Evolutionary conservation across 1,139 yeast genomes (phyloP).

Genomic region (Candida sp.): DNA sequence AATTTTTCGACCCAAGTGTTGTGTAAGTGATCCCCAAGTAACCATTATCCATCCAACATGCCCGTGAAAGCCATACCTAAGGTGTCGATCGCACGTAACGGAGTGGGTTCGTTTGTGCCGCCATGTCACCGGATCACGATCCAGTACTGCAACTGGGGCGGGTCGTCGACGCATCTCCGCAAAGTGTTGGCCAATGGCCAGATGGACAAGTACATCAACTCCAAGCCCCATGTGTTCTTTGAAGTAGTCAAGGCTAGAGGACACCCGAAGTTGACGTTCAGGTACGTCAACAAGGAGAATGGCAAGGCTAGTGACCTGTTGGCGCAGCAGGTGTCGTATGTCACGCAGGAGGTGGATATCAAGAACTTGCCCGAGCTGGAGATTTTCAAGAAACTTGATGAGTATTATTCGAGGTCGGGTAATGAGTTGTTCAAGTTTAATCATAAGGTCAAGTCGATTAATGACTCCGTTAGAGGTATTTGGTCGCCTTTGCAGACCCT

Average conservation of each 20-base stretch:
- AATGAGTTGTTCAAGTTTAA: constrained; percentile 45
- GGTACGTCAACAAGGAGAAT: constrained; percentile 46
- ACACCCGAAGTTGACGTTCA: constrained; percentile 80
- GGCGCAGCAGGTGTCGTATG: neutral
- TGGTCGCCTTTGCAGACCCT: constrained; percentile 97
- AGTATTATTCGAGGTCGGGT: constrained; percentile 47
- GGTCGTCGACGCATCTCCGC: constrained; percentile 86
- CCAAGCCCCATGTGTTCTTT: constrained; percentile 72
- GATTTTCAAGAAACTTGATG: constrained; percentile 62
- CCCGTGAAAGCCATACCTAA: constrained; percentile 58
- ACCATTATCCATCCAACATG: constrained; percentile 23
- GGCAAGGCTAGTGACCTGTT: neutral
- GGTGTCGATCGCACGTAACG: constrained; percentile 70
- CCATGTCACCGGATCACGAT: constrained; percentile 78
- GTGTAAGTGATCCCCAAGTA: too few relatives aligned
- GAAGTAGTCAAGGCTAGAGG: constrained; percentile 74
- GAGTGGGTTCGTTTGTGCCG: constrained; percentile 76
- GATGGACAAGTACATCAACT: constrained; percentile 58
- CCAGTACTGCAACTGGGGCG: constrained; percentile 94
- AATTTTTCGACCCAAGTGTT: neutral
- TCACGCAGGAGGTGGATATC: constrained; percentile 45
- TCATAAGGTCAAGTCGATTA: constrained; percentile 78
- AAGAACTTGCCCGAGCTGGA: constrained; percentile 63
- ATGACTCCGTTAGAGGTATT: constrained; percentile 90
- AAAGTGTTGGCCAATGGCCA: constrained; percentile 62